phyloP scores from a whole-genome alignment of 176 grass and related monocot species.

The Dactylis glomerata region DNA sequence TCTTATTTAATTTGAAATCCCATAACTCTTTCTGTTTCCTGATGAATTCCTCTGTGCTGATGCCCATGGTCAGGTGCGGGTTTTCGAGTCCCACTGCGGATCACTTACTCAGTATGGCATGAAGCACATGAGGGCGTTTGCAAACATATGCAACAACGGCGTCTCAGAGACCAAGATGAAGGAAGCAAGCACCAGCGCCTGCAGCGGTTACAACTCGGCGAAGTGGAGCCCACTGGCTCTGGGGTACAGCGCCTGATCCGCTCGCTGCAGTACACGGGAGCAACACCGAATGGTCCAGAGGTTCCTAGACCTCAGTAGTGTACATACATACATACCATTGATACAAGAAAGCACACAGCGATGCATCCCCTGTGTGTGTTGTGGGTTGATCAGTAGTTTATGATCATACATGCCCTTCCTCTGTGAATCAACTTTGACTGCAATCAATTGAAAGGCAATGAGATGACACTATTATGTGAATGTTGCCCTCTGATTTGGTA shows the following conservation, averaged over 20 bases:
- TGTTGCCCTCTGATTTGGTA: too few relatives aligned
- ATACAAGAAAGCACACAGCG: background rate
- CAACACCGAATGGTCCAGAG: background rate
- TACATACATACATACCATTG: background rate
- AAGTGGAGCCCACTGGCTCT: slow-evolving; percentile 48
- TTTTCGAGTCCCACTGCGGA: slow-evolving; percentile 70
- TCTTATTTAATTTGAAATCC: background rate
- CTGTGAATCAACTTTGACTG: background rate
- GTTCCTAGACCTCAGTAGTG: background rate
- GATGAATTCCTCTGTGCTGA: background rate
- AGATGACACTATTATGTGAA: too few relatives aligned
- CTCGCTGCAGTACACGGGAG: background rate
- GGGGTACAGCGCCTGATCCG: slow-evolving; percentile 65
- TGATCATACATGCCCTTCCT: background rate
- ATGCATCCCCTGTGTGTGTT: background rate
- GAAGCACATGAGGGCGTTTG: slow-evolving; percentile 76
- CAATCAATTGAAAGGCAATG: slow-evolving; percentile 4
- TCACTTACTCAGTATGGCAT: slow-evolving; percentile 86
- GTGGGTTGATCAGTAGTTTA: background rate
- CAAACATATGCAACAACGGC: slow-evolving; percentile 75
- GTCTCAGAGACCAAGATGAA: slow-evolving; percentile 47
- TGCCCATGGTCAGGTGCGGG: slow-evolving; percentile 39
- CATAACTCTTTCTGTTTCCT: background rate
- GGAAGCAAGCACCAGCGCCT: slow-evolving; percentile 45
- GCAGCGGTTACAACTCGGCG: slow-evolving; percentile 34